Base-by-base conservation (phyloP, 495 filamentous ascomycete species). In the Xylaria longipes region DNA sequence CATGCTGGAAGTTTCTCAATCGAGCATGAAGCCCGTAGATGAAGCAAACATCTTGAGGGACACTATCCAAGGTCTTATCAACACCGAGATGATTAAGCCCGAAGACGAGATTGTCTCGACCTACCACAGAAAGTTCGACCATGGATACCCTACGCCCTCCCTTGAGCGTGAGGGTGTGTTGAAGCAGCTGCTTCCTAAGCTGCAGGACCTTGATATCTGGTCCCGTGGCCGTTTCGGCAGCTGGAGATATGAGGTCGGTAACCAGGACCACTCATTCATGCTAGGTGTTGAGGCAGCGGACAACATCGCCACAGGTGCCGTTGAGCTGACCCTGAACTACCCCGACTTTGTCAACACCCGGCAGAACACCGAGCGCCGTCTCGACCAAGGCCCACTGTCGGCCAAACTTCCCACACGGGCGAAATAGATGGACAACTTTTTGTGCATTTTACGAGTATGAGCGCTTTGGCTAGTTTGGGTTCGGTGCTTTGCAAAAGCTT, bases 181-280 rank as follows among this genome's bases (percentile, higher is more conserved):
- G 72, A 97, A 91, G 84, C 82, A 97, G 83, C 89, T 99, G 60
- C 92, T 98, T 39, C 96, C 96, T 78, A 93, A 91, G 83, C 90
- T 99, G 54, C 92, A 97, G 85, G 91, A 87, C 70, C 90, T 91
- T 85, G 94, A 90, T 82, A 99, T 99, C 84, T 92, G 90, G 87
- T 97, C 94, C 27, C 93, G 96, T 82, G 96, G 96, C 76, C 94
- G 96, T 73, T 99, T 99, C 85, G 96, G 96, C 78, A 94, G 91
- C 88, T 99, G 96, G 96, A 87, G 94, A 77, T 99, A 99, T 85
- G 96, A 99, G 84, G 84, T 87, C 68, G 91, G 92, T 73, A 98
- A 98, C 88, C 95, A 98, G 86, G 95, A 98, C 81, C 96, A 99
- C 87, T 94, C 91, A 46, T 98, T 99, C 86, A 98, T 98, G 96